phyloP scores from a whole-genome alignment of 2,329 filamentous ascomycete genomes.

The Diaporthe sp. region DNA sequence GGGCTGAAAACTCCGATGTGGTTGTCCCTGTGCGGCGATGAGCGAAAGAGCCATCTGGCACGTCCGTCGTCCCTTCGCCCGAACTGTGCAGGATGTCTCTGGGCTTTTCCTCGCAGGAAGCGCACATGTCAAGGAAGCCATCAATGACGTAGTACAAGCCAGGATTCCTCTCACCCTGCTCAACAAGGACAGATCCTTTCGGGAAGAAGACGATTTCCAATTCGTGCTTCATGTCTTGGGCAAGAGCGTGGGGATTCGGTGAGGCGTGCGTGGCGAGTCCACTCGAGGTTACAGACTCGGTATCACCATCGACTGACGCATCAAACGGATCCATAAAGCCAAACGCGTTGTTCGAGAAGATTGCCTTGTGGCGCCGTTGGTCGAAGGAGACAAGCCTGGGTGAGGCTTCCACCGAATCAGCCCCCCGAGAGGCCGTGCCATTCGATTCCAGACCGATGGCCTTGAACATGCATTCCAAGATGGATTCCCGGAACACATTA shows the following conservation, averaged over 20 bases:
- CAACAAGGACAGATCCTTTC: conserved; percentile 92
- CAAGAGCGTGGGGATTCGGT: conserved; percentile 74
- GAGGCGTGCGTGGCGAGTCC: conserved; percentile 71
- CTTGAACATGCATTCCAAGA: conserved; percentile 96
- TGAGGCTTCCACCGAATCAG: conserved; percentile 85
- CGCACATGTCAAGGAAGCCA: conserved; percentile 93
- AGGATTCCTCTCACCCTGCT: conserved; percentile 96
- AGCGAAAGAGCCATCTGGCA: conserved; percentile 44
- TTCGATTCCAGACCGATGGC: conserved; percentile 84
- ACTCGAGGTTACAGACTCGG: conserved; percentile 84
- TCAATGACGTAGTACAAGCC: conserved; percentile 98
- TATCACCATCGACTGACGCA: conserved; percentile 81
- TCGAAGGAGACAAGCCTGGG: conserved; percentile 89
- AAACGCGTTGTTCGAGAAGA: conserved; percentile 87
- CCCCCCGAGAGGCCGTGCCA: conserved; percentile 73
- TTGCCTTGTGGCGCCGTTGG: conserved; percentile 80
- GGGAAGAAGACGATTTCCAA: conserved; percentile 98
- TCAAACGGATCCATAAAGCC: conserved; percentile 91
- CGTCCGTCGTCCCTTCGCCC: conserved; percentile 50
- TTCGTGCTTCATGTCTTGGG: conserved; percentile 88
- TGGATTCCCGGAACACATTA: conserved; percentile 86
- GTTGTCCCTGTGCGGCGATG: conserved; percentile 35
- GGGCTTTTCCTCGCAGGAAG: conserved; percentile 74
- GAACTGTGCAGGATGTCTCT: conserved; percentile 55
- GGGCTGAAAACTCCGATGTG: conserved; percentile 46